Base-by-base conservation (phyloP, 2,329 filamentous ascomycete species). In the Lecanosticta acicola region DNA sequence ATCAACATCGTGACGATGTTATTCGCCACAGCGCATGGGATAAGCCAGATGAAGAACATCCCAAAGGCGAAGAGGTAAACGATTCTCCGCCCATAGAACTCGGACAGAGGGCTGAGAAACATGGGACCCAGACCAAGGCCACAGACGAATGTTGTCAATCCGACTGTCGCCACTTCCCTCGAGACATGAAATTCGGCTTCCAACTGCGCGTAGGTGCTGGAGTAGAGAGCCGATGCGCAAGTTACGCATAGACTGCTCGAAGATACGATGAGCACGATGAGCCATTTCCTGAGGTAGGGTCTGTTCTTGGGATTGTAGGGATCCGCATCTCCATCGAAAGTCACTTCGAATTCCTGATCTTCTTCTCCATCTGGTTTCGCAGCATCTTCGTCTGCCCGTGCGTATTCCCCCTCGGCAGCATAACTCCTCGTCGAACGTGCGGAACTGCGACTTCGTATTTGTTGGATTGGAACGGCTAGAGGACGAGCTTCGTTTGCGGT, bases 191-290 rank as follows among this genome's bases (percentile, higher is more conserved):
- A 94, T 48, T 94, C 85, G 19, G 73, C 69, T 51, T 83, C 80
- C 67, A 95, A 80, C 66, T 93, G 85, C 14, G 60, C 63, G 65
- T 95, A 96, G 0, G 86, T 93, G 10, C 80, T 80, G 0, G 88
- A 91, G 67, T 96, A 55, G 58, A 94, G 81, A n/a, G 88, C 93
- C 39, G 85, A 90, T 1, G 86, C 80, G 62, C 84, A 88, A 7
- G 89, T 94, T 43, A 95, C 89, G 66, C 87, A 91, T 48, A 93
- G 73, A 38, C 86, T 86, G 5, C 84, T 85, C 45, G 76, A 64
- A 8, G 83, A 81, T n/a, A 89, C 76, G 46, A 95, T 84, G 29
- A 81, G 56, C 1, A 90, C 81, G 50, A 95, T 83, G 21, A 81
- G 46, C 91, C 91, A 96, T 62, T 90, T 90, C 50, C 80, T 77